Evolutionary conservation across 805 yeast species (phyloP).

Genomic region (Metschnikowia santaceciliae): DNA sequence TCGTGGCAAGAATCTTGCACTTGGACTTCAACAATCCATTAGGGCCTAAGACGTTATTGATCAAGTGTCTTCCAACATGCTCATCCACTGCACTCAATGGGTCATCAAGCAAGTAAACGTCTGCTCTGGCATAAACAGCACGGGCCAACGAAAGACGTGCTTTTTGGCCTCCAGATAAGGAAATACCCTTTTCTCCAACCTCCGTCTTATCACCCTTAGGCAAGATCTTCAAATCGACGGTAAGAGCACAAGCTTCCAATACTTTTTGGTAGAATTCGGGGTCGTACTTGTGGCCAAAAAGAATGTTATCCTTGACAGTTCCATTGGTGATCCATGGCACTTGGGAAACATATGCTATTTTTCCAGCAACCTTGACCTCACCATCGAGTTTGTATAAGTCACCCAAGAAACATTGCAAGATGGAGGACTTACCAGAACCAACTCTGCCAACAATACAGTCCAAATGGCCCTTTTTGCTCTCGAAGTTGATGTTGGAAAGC

Average conservation of each 20-base stretch:
- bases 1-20: conserved; percentile 79
- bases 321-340: conserved; percentile 98
- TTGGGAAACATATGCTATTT: conserved; percentile 86
- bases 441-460: conserved; percentile 86
- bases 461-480: conserved; percentile 69
- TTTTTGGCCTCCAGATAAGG: conserved; percentile 96
- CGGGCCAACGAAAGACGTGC: conserved; percentile 93
- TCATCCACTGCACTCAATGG: conserved; percentile 96
- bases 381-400: conserved; percentile 78
- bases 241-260: conserved; percentile 82
- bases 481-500: conserved; percentile 56
- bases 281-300: conserved; percentile 85
- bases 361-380: conserved; percentile 65
- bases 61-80: conserved; percentile 87
- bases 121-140: conserved; percentile 94
- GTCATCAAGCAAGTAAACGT: conserved; percentile 85
- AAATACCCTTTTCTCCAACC: conserved; percentile 97
- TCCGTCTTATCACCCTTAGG: conserved; percentile 89
- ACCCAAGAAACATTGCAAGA: conserved; percentile 76
- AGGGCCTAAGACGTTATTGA: conserved; percentile 78
- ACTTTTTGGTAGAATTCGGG: conserved; percentile 76
- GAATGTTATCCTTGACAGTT: conserved; percentile 81
- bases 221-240: conserved; percentile 69
- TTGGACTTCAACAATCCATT: conserved; percentile 71
- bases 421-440: conserved; percentile 85